Base-by-base conservation (phyloP, 2,329 filamentous ascomycete species). In the Teratosphaeria viscida region DNA sequence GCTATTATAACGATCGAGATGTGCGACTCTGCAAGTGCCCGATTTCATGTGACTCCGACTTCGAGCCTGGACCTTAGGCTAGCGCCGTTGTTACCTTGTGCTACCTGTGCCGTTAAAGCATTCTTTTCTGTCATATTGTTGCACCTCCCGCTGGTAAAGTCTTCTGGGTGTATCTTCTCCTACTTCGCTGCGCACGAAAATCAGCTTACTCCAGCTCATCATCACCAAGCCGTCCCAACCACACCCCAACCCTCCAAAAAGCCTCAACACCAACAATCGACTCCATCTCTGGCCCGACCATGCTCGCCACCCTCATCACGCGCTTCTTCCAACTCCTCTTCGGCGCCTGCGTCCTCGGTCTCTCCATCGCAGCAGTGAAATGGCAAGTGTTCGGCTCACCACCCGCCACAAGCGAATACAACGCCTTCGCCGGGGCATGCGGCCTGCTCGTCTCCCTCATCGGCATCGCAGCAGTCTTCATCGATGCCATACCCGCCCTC, bases 371-470 rank as follows among this genome's bases (percentile, higher is more conserved):
- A 27, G 64, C 68, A 1, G 59, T 65, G 53, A 59, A 66, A 56
- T 63, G 62, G 61, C 68, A 71, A 57, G n/a, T 19, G 23, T 53
- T 60, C 54, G 63, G 63, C 35, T 32, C 49, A 19, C 61, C 62
- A 7, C 64, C 66, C 14, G 63, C 66, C 7, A 64, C 65, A 14
- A 67, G 56, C 39, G 59, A 53, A 11, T 70, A 64, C 55, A 56
- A 56, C 29, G 63, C 67, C 8, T 69, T 71, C 59, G 59, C 60
- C 8, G 68, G 68, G 11, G 66, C 62, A 14, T 68, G 66, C 55
- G 64, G 61, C 43, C 27, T 66, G 16, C 56, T 71, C 32, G 60
- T 60, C 19, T 60, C 59, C 1, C 52, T 66, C 16, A 49, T 68
- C n/a, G 68, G 68, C 7, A 19, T 67, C 35, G 66, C 61, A 5